Evolutionary conservation across 345 rosid species (phyloP), one percentile per base, ranked within the genome.

Genomic region (Hibiscus tridactylites): DNA sequence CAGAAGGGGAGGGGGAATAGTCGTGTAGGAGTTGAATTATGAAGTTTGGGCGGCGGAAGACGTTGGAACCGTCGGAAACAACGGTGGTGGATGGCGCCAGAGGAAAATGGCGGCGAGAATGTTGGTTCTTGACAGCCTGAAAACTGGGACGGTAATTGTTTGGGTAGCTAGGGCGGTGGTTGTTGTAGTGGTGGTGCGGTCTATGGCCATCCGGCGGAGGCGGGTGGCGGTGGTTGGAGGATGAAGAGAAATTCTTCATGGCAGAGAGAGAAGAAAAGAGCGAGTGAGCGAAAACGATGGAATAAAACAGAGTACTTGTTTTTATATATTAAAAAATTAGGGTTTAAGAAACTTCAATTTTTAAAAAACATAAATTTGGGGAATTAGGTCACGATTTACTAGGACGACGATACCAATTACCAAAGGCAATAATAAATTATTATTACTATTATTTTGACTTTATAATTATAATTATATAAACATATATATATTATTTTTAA

Each of bases 211-310:
- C 62, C 11, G 53, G 61, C 13, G 61, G 17, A 1, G 72, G 46
- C 17, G 50, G 72, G 10, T 13, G 59, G 3, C n/a, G 19, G 59
- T 44, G 33, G 69, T 65, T 44, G 52, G 69, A 65, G 11, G 33
- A 46, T 24, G 69, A 44, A 65, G 21, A 67, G 13, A 52, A 33
- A 26, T 67, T 61, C 58, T 61, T 66, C 79, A 77, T 77, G 58
- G 70, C 73, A 77, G 50, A 29, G 37, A 28, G 35, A 44, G 13
- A 19, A 69, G 44, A 8, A 7, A 33, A 3, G 42, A 6, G 12
- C 11, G 46, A 42, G 46, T 42, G 46, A 42, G 46, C 46, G 46
- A 42, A 42, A 42, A 42, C 46, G 11, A 42, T 42, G 11, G 46
- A 42, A 42, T 8, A 9, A 9, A 42, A 19, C 11, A 42, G 12